Base-by-base conservation (phyloP, 805 yeast species). In the Candida sonorensis region DNA sequence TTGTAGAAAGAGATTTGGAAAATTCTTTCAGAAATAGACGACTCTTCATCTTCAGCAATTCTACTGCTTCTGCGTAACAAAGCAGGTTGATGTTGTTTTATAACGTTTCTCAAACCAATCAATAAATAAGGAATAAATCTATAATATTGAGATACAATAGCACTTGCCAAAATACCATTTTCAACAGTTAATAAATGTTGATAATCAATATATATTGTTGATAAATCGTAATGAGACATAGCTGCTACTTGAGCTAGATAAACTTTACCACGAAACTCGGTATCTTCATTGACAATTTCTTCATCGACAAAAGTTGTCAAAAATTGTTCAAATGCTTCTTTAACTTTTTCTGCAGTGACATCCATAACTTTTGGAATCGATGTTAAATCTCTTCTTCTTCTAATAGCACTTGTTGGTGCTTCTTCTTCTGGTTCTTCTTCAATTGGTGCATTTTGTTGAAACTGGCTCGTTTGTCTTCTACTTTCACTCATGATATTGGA, bases 1-100 rank as follows among this genome's bases (percentile, higher is more conserved):
- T 86, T 86, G 62, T 80, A 85, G 50, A 92, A 82, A 8, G 96
- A 80, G 31, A 92, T 81, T 55, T 86, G 95, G 52, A 90, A 83
- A n/a, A 83, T 72, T 36, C 84, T 67, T 45, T 84, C 95, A 9
- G 72, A 63, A 7, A 72, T 54, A 2, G 72, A 61, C 6, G 69
- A 52, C 12, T 53, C 58, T 18, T 55, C 59, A 21, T 59, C 67
- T 13, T 61, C 66, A 4, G 56, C 51, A 10, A 64, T 46, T 36
- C 63, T 59, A 5, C 67, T 64, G 6, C 67, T 55, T 26, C 69
- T 36, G 12, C 51, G 65, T 40, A 87, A 58, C 30, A 87, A 63
- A 17, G 71, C 68, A 3, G 97, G 97, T 26, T 81, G 92, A 51
- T 80, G 69, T 44, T 69, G 75, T 47, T 76, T 79, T 42, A 92